phyloP scores from a whole-genome alignment of 1,284 basidiomycete species.

The Heterobasidion parviporum region DNA sequence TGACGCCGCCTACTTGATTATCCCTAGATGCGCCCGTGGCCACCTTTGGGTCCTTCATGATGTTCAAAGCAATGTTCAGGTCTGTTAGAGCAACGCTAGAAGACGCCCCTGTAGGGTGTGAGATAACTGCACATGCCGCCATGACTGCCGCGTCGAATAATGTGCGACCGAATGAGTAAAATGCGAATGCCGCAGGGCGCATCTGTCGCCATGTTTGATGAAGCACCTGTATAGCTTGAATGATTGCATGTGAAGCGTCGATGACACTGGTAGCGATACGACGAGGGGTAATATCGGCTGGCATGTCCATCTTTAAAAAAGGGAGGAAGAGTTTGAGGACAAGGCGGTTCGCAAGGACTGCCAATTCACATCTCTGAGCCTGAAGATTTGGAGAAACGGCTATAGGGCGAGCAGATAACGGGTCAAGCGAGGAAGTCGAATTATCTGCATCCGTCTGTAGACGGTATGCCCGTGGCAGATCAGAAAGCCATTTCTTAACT shows the following conservation, averaged over 20 bases:
- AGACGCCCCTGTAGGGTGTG: slow-evolving; percentile 37
- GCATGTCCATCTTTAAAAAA: slow-evolving; percentile 36
- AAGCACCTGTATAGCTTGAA: slow-evolving; percentile 38
- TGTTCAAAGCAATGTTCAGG: slow-evolving; percentile 38
- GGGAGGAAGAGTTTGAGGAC: slow-evolving; percentile 61
- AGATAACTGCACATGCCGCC: slow-evolving; percentile 50
- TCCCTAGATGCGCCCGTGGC: slow-evolving; percentile 16
- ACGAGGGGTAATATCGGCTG: slow-evolving; percentile 23
- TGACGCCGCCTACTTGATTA: slow-evolving; percentile 16
- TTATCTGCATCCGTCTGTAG: slow-evolving; percentile 25
- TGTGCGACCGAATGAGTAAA: slow-evolving; percentile 51
- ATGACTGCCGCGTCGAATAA: slow-evolving; percentile 57
- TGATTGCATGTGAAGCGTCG: slow-evolving; percentile 52
- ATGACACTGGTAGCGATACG: slow-evolving; percentile 49
- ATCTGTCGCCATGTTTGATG: slow-evolving; percentile 30
- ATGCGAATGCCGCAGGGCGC: slow-evolving; percentile 40
- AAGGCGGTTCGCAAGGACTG: slow-evolving; percentile 48
- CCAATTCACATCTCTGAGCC: slow-evolving; percentile 49
- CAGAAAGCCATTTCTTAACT: slow-evolving; percentile 42
- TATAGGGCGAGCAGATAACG: slow-evolving; percentile 6
- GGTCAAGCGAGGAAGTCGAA: slow-evolving; percentile 4
- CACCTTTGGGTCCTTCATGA: slow-evolving; percentile 31
- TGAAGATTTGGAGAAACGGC: slow-evolving; percentile 26
- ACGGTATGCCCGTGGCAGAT: slow-evolving; percentile 37
- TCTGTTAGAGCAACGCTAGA: slow-evolving; percentile 41